These are phyloP conservation scores for Larix kaempferi DNA, from an alignment of 75 land plant species.

Conservation along the genomic window DNA sequence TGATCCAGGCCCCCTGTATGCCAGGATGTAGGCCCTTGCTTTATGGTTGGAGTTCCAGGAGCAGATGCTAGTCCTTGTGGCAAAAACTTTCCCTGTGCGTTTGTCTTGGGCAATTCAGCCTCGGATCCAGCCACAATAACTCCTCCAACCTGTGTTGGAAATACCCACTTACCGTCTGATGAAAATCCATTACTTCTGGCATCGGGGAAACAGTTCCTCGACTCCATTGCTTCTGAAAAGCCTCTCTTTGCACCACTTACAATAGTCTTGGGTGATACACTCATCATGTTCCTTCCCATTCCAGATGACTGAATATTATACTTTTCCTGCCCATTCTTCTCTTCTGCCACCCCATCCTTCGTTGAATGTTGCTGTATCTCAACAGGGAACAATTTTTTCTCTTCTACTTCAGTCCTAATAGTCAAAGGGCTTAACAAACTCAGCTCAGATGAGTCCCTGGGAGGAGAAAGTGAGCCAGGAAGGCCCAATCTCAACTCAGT, in stretches of 20 bases:
- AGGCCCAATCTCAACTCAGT: constrained; percentile 76
- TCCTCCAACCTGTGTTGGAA: constrained; percentile 17
- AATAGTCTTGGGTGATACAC: constrained; percentile 10
- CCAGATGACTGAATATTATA: constrained; percentile 1
- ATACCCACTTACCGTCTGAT: constrained; percentile 35
- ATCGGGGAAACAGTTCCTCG: constrained; percentile 9
- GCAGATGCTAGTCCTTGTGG: not conserved
- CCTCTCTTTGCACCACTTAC: constrained; percentile 62
- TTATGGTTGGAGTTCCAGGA: not conserved
- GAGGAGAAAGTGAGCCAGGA: constrained; percentile 54
- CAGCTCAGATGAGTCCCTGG: constrained; percentile 29
- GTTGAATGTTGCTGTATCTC: constrained; percentile 18
- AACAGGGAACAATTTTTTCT: constrained; percentile 15
- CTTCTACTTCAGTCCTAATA: constrained; percentile 10
- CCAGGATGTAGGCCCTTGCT: constrained; percentile 10
- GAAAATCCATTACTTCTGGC: constrained; percentile 13
- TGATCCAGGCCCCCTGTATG: constrained; percentile 18
- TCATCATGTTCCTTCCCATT: constrained; percentile 9
- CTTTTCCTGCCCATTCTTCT: constrained; percentile 15
- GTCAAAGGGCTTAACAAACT: not conserved
- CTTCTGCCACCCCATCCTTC: constrained; percentile 2
- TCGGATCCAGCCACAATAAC: constrained; percentile 24
- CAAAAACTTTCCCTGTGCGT: constrained; percentile 12
- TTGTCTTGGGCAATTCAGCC: constrained; percentile 17
- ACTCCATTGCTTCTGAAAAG: constrained; percentile 47